A percentile compares a stretch with the other conserved stretches of the same genome.
These are phyloP conservation scores for Chrysosporium keratinophilum DNA, from an alignment of 2,329 filamentous ascomycete genomes.

Conservation along the genomic window DNA sequence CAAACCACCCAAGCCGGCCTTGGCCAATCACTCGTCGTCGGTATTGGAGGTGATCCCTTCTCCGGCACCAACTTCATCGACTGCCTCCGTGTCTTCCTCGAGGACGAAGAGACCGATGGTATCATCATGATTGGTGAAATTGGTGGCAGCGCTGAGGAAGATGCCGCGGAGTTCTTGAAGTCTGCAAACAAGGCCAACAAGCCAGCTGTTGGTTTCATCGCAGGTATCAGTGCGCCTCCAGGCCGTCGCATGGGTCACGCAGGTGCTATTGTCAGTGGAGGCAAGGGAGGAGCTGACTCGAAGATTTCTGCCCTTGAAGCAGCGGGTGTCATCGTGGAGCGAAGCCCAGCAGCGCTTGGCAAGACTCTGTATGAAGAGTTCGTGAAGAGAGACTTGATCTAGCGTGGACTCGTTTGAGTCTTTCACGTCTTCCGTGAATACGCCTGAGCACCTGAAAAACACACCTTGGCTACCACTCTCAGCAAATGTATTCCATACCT, in stretches of 20 bases:
- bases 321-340: conserved; percentile 92
- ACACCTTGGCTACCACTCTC: background rate
- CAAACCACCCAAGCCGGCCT: conserved; percentile 96
- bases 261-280: conserved; percentile 93
- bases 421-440: background rate
- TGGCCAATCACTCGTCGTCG: conserved; percentile 94
- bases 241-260: conserved; percentile 98
- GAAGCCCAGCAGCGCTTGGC: conserved; percentile 80
- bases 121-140: conserved; percentile 99
- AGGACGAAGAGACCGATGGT: conserved; percentile 92
- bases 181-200: conserved; percentile 85
- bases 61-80: conserved; percentile 99
- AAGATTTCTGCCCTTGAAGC: conserved; percentile 93
- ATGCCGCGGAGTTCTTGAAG: conserved; percentile 92
- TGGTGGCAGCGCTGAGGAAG: conserved; percentile 92
- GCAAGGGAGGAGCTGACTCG: conserved; percentile 94
- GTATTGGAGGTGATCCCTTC: conserved; percentile 97
- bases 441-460: background rate
- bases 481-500: conserved; percentile 6
- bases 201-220: conserved; percentile 96
- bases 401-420: conserved; percentile 1
- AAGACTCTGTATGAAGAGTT: conserved; percentile 94
- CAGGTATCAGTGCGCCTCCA: conserved; percentile 92
- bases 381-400: conserved; percentile 90
- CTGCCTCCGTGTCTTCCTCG: conserved; percentile 91